Percentiles rank a stretch among this genome's conserved stretches.
phyloP scores from a whole-genome alignment of 768 basidiomycete genomes.

The Austroboletus festivus region DNA sequence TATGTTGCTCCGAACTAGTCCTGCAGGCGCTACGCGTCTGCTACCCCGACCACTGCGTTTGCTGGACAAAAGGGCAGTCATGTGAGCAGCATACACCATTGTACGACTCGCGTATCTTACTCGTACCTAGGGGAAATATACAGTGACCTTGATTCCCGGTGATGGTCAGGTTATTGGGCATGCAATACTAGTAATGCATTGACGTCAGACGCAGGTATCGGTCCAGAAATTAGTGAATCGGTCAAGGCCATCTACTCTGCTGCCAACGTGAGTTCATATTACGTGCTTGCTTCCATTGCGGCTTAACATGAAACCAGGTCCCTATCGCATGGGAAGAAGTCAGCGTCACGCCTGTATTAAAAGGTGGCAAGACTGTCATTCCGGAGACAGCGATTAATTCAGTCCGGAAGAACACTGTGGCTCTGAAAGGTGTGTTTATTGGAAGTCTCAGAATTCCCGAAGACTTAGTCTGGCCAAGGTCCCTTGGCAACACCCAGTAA shows the following conservation, averaged over 20 bases:
- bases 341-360: constrained; percentile 89
- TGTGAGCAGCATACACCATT: constrained; percentile 45
- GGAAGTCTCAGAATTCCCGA: background rate
- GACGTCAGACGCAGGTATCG: constrained; percentile 68
- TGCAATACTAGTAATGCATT: constrained; percentile 5
- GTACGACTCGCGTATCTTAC: constrained; percentile 2
- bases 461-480: constrained; percentile 43
- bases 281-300: constrained; percentile 1
- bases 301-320: constrained; percentile 52
- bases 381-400: constrained; percentile 88
- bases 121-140: constrained; percentile 80
- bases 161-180: constrained; percentile 59
- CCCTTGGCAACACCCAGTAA: constrained; percentile 95
- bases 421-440: constrained; percentile 75
- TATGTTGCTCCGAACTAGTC: constrained; percentile 39
- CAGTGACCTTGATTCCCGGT: constrained; percentile 93
- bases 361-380: constrained; percentile 95
- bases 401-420: constrained; percentile 96
- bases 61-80: constrained; percentile 85
- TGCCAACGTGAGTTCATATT: constrained; percentile 58
- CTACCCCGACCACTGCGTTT: constrained; percentile 83
- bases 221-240: constrained; percentile 96
- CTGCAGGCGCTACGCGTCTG: constrained; percentile 61
- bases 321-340: constrained; percentile 99
- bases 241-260: constrained; percentile 91